A percentile compares a stretch with the other conserved stretches of the same genome.
These are phyloP conservation scores for Kwoniella sp. DNA, from an alignment of 768 basidiomycete species.

Conservation along the genomic window DNA sequence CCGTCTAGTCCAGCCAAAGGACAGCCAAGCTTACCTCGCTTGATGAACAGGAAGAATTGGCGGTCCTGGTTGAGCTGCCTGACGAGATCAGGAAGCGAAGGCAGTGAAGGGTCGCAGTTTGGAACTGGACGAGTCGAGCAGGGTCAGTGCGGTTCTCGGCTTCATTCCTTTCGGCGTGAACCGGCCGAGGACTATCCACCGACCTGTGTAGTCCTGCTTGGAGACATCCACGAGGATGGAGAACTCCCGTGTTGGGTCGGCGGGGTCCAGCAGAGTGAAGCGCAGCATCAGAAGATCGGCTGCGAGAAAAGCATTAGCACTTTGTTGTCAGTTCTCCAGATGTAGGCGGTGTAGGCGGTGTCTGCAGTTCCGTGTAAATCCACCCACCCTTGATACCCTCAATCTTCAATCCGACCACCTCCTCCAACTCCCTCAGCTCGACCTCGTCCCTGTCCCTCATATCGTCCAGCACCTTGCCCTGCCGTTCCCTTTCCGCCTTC, in stretches of 20 bases:
- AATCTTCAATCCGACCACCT: conserved; percentile 61
- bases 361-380: neutral
- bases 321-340: neutral
- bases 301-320: too few species aligned
- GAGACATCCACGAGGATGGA: conserved; percentile 73
- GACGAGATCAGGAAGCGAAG: conserved; percentile 64
- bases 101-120: conserved; percentile 69
- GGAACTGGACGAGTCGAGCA: conserved; percentile 57
- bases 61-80: conserved; percentile 66
- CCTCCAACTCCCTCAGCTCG: conserved; percentile 61
- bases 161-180: too few species aligned
- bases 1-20: neutral
- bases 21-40: conserved; percentile 49
- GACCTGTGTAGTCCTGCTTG: conserved; percentile 63
- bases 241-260: conserved; percentile 62
- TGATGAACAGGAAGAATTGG: conserved; percentile 69
- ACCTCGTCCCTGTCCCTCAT: conserved; percentile 58
- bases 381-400: conserved; percentile 65
- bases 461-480: conserved; percentile 58
- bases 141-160: conserved; percentile 27
- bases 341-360: neutral
- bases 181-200: too few species aligned
- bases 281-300: conserved; percentile 67
- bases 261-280: conserved; percentile 63
- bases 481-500: conserved; percentile 63